phyloP scores from a whole-genome alignment of 768 basidiomycete genomes.

The Podaxis sp. region DNA sequence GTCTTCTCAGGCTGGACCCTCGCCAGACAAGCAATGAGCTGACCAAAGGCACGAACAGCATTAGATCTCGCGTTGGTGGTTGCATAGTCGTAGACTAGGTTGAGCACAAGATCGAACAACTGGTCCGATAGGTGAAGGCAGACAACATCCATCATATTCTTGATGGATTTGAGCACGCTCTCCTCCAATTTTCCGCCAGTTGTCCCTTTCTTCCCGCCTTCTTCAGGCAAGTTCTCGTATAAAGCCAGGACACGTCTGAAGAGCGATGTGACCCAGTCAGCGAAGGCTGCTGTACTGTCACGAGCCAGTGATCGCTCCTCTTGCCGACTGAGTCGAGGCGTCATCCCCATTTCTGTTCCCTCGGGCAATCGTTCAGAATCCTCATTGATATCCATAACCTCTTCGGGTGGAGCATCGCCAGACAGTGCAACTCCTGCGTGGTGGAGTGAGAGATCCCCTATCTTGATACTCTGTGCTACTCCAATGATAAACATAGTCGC shows the following conservation, averaged over 20 bases:
- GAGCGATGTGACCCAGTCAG: constrained; percentile 80
- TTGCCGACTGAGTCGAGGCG: constrained; percentile 46
- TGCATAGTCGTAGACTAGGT: constrained; percentile 81
- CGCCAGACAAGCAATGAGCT: constrained; percentile 82
- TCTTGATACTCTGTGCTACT: constrained; percentile 70
- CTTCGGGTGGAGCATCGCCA: constrained; percentile 51
- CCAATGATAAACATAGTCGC: constrained; percentile 77
- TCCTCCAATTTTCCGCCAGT: constrained; percentile 88
- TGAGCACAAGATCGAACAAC: constrained; percentile 83
- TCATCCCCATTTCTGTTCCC: constrained; percentile 41
- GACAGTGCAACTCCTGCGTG: constrained; percentile 55
- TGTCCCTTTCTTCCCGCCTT: constrained; percentile 82
- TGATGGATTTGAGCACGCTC: constrained; percentile 71
- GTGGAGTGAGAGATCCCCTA: constrained; percentile 71
- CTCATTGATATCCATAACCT: constrained; percentile 52
- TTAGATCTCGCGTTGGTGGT: constrained; percentile 90
- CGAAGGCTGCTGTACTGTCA: constrained; percentile 77
- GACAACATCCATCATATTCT: constrained; percentile 77
- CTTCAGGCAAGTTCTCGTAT: constrained; percentile 93
- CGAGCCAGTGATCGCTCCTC: constrained; percentile 74
- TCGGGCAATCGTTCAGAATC: constrained; percentile 48
- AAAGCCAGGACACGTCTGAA: constrained; percentile 77
- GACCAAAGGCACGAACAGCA: constrained; percentile 86
- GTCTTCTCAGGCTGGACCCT: constrained; percentile 74
- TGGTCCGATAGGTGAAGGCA: constrained; percentile 76